Base-by-base conservation (phyloP, 768 basidiomycete species). In the Epithele typhae region DNA sequence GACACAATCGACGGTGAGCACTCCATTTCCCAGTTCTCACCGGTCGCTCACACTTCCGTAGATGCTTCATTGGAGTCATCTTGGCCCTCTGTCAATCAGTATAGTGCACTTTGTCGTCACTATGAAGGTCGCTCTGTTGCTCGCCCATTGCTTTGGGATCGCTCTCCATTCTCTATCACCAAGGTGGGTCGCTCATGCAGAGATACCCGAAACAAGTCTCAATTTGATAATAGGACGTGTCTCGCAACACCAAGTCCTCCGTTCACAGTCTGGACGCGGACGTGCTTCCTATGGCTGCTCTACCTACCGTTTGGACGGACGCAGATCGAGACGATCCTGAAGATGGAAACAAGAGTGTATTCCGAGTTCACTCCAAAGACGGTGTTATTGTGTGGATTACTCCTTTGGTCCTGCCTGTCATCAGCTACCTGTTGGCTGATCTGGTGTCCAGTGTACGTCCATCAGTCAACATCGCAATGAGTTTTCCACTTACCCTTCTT, bases 1-100 rank as follows among this genome's bases (percentile, higher is more conserved):
- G 76, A 76, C 37, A 60, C 66, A 68, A 41, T 75, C 72, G 72
- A 79, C 43, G 72, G 78, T 79, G 47, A 49, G 65, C n/a, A n/a
- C n/a, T 34, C 11, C 18, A 7, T n/a, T 22, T 19, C 22, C 14
- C 10, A 23, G n/a, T 23, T 36, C 15, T 36, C 9, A 36, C 6
- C 35, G 7, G 7, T 7, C 12, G 18, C 18, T 36, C 35, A 14
- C n/a, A 8, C n/a, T 36, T 7, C n/a, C n/a, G 35, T 10, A 46
- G 48, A 49, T 27, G 44, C 25, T 17, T 25, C 38, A 6, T n/a
- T 37, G 7, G 45, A 45, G 12, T 21, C 30, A 6, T 17, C 25
- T 9, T 51, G 51, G 51, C 48, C 55, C 1, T 38, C 41, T 4
- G 18, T 51, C 10, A 43, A 42, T 9, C 48, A 53, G 18, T 53